phyloP scores from a whole-genome alignment of 345 rosid species.

The Acer yangbiense region DNA sequence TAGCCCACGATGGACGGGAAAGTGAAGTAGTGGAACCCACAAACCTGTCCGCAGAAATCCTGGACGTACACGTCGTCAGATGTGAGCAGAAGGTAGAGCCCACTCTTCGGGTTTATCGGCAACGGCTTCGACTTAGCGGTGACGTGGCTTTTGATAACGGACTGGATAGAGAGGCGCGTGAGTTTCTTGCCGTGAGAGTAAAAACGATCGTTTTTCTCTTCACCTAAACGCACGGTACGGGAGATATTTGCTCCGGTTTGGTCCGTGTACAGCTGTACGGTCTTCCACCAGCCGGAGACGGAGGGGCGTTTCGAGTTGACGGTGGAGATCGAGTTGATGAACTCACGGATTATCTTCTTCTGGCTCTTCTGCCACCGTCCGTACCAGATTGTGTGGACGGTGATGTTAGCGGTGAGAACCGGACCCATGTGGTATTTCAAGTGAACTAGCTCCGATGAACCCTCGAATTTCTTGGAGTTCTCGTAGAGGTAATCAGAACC shows the following conservation, averaged over 20 bases:
- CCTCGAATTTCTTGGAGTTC: slow-evolving; percentile 80
- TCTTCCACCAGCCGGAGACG: slow-evolving; percentile 94
- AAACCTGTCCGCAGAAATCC: slow-evolving; percentile 91
- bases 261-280: slow-evolving; percentile 84
- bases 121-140: slow-evolving; percentile 65
- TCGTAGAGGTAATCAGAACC: slow-evolving; percentile 48
- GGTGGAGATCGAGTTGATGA: slow-evolving; percentile 79
- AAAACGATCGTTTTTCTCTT: slow-evolving; percentile 87
- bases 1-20: slow-evolving; percentile 94
- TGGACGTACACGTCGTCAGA: slow-evolving; percentile 91
- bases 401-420: slow-evolving; percentile 80
- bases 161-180: slow-evolving; percentile 80
- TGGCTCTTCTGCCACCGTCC: slow-evolving; percentile 75
- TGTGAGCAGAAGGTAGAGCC: slow-evolving; percentile 80
- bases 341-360: slow-evolving; percentile 84
- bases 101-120: slow-evolving; percentile 70
- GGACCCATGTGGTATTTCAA: slow-evolving; percentile 97
- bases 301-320: slow-evolving; percentile 56
- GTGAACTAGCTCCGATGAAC: slow-evolving; percentile 85
- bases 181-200: slow-evolving; percentile 88
- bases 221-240: slow-evolving; percentile 59
- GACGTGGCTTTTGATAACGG: slow-evolving; percentile 83
- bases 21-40: slow-evolving; percentile 96
- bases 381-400: slow-evolving; percentile 93
- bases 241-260: slow-evolving; percentile 74